Conservation (phyloP, 2,329 filamentous ascomycete species). For the Hypoxylon sp. region DNA sequence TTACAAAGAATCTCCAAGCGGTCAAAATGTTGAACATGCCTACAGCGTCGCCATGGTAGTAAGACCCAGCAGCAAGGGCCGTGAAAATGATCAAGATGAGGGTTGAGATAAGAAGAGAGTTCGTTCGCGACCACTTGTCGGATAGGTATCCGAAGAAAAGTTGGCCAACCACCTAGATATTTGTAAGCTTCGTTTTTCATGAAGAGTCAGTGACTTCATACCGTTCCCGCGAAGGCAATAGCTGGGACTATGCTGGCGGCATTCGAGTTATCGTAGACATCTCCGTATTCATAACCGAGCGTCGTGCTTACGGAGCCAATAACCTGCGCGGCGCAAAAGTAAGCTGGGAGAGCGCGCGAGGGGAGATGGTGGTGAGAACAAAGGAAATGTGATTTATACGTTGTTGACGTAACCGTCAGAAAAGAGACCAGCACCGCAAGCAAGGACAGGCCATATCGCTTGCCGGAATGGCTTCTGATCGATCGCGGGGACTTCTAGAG, state of each 20-base stretch:
- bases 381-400: constrained; percentile 60
- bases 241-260: constrained; percentile 82
- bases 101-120: constrained; percentile 85
- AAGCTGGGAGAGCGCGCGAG: constrained; percentile 13
- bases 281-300: constrained; percentile 76
- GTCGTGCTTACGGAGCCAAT: constrained; percentile 91
- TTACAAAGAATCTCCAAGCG: constrained; percentile 86
- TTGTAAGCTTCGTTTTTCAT: constrained; percentile 19
- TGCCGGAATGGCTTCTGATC: constrained; percentile 53
- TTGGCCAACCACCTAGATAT: constrained; percentile 76
- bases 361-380: neutral
- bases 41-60: constrained; percentile 76
- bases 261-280: constrained; percentile 75
- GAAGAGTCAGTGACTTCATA: constrained; percentile 26
- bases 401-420: constrained; percentile 94
- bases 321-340: constrained; percentile 65
- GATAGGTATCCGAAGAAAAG: constrained; percentile 84
- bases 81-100: constrained; percentile 89
- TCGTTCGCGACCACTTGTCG: constrained; percentile 88
- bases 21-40: constrained; percentile 85
- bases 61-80: constrained; percentile 81
- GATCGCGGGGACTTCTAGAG: constrained; percentile 43
- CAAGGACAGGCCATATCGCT: constrained; percentile 77
- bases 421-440: constrained; percentile 91
- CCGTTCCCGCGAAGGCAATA: constrained; percentile 87